A percentile compares a stretch with the other conserved stretches of the same genome.
These are phyloP conservation scores for Auricularia auricula-judae DNA, from an alignment of 768 basidiomycete genomes.

Conservation along the genomic window DNA sequence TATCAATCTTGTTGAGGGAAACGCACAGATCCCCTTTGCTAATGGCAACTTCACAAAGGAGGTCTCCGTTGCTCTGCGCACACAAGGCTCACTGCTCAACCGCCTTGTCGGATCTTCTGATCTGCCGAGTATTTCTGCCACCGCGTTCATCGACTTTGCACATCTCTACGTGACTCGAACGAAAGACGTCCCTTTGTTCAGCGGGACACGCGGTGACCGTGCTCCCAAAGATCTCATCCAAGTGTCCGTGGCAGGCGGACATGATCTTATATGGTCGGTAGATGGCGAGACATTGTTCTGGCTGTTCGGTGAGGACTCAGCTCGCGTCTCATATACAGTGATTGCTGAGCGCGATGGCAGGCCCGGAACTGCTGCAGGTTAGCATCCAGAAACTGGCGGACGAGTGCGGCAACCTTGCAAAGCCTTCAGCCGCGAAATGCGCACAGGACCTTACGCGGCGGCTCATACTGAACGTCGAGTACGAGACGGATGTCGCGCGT, in stretches of 20 bases:
- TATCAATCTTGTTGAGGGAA: conserved; percentile 19
- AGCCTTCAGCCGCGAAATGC: neutral
- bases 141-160: conserved; percentile 48
- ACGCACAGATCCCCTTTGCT: conserved; percentile 36
- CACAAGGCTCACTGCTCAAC: neutral
- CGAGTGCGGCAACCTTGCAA: neutral
- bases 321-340: neutral
- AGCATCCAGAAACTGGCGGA: neutral
- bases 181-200: neutral
- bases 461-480: neutral
- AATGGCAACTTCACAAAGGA: conserved; percentile 49
- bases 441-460: neutral
- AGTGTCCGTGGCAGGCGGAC: conserved; percentile 58
- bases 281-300: conserved; percentile 64
- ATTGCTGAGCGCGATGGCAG: neutral
- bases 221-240: conserved; percentile 29
- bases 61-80: conserved; percentile 25
- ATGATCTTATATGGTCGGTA: conserved; percentile 51
- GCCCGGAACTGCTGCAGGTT: neutral
- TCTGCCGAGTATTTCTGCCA: neutral
- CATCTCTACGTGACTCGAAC: neutral
- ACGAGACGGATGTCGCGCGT: neutral
- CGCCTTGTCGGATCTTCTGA: neutral
- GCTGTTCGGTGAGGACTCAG: conserved; percentile 47
- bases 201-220: neutral